Percentiles rank a stretch among this genome's conserved stretches.
These are phyloP conservation scores for Colletotrichum shisoi DNA, from an alignment of 2,329 filamentous ascomycete genomes.

Conservation along the genomic window DNA sequence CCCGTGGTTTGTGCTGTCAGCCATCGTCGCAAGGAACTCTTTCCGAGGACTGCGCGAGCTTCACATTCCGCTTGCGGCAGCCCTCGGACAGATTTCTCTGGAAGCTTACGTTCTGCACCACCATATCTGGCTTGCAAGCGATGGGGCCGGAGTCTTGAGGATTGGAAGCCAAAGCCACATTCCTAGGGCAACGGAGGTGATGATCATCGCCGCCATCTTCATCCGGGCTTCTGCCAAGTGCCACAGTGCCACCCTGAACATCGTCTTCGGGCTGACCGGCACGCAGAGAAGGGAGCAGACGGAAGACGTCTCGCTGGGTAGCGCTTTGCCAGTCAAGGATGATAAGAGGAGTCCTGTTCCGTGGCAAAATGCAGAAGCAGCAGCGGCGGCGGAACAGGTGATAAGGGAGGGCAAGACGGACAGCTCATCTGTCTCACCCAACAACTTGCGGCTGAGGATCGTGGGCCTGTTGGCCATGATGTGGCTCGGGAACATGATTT, in stretches of 20 bases:
- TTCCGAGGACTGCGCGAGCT: slow-evolving; percentile 51
- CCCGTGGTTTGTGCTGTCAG: slow-evolving; percentile 51
- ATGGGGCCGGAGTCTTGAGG: slow-evolving; percentile 59
- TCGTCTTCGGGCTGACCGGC: slow-evolving; percentile 23
- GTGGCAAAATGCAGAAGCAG: slow-evolving; percentile 22
- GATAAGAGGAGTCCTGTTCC: slow-evolving; percentile 31
- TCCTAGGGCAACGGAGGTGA: slow-evolving; percentile 36
- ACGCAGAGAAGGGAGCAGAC: slow-evolving; percentile 7
- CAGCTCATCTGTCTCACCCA: slow-evolving; percentile 4
- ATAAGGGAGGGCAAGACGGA: neutral
- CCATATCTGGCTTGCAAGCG: slow-evolving; percentile 66
- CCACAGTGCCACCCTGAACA: slow-evolving; percentile 24
- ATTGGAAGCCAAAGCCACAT: slow-evolving; percentile 29
- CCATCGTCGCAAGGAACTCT: slow-evolving; percentile 59
- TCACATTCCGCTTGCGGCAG: slow-evolving; percentile 58
- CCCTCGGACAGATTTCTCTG: slow-evolving; percentile 60
- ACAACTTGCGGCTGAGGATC: slow-evolving; percentile 17
- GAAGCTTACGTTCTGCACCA: slow-evolving; percentile 65
- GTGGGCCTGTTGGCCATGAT: slow-evolving; percentile 29
- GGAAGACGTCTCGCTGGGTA: slow-evolving; percentile 17
- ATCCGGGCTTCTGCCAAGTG: slow-evolving; percentile 32
- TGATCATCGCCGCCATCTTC: slow-evolving; percentile 44
- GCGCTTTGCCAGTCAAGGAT: slow-evolving; percentile 19
- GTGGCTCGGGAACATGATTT: slow-evolving; percentile 38
- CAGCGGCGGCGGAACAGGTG: slow-evolving; percentile 14